Evolutionary conservation across 2,329 filamentous ascomycete genomes (phyloP), one percentile per base, ranked within the genome.

Genomic region (Botrytis medusae): DNA sequence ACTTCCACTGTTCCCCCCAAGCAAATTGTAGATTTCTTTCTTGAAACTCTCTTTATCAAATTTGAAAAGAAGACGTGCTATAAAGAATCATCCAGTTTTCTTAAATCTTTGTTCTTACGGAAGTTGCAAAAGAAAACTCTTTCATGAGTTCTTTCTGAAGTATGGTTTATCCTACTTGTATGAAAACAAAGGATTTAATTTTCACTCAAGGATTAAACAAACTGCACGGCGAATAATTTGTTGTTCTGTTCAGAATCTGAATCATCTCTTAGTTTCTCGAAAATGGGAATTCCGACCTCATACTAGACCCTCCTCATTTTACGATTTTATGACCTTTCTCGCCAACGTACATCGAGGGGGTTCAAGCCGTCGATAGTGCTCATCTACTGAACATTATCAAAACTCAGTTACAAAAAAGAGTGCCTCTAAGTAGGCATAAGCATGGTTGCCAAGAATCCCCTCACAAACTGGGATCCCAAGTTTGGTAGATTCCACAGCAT

Each of bases 401-500:
- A 18, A 25, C n/a, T 25, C 4, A 14, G 29, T 9, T n/a, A 22
- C 18, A 12, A 34, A 0, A 29, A 8, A 54, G 1, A 9, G n/a
- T 22, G 5, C 40, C 51, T 4, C 8, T 16, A 51, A 42, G 25
- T 40, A 42, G 16, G 4, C 25, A 2, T 40, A n/a, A 40, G 20
- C 18, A 40, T 68, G 64, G 10, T 40, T 42, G 46, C 64, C 32
- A 40, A 12, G 18, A 8, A 68, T 25, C 64, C 46, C 14, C 51
- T 68, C 14, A 14, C 8, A 20, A n/a, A 54, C 14, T 68, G 64
- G 64, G 25, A 68, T 10, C 34, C 64, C 20, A 68, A 68, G 34
- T 9, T 40, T 40, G 64, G 64, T n/a, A 34, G 64, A 54, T 68
- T 68, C 34, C 64, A 68, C 32, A 54, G 64, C 46, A 68, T 54